Evolutionary conservation across 2,329 filamentous ascomycete species (phyloP).

Genomic region (Periconia digitata): DNA sequence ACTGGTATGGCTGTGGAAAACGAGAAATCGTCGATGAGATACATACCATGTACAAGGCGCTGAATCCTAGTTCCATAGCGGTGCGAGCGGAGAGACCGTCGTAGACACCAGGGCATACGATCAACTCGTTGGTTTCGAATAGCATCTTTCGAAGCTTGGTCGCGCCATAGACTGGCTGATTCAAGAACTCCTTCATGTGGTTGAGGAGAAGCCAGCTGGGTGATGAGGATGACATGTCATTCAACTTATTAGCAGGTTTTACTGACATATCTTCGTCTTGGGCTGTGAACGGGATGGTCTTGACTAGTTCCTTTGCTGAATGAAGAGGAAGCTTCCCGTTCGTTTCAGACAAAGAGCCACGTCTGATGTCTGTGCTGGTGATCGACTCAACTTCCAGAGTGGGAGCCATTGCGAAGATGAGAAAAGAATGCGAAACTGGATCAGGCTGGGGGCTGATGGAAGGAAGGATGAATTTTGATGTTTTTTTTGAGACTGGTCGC

Average conservation of each 20-base stretch:
- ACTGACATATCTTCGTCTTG: background rate
- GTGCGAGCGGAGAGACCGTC: slow-evolving; percentile 65
- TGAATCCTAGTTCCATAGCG: slow-evolving; percentile 61
- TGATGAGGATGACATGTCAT: background rate
- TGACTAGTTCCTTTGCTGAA: background rate
- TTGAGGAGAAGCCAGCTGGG: slow-evolving; percentile 4
- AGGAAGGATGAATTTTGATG: no score
- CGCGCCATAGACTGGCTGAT: slow-evolving; percentile 2
- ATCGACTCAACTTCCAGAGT: no score
- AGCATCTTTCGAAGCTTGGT: slow-evolving; percentile 15
- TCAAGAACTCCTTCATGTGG: background rate
- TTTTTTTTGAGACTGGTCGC: no score
- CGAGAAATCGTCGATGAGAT: no score
- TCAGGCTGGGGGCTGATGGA: no score
- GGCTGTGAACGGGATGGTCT: background rate
- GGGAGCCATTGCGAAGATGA: no score
- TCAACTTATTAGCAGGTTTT: background rate
- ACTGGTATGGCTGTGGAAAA: background rate
- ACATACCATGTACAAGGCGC: slow-evolving; percentile 60
- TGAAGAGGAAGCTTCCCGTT: background rate
- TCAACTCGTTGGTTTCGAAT: slow-evolving; percentile 16
- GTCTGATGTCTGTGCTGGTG: no score
- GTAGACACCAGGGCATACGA: slow-evolving; percentile 65
- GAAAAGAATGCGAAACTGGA: no score
- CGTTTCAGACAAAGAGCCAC: no score